A percentile compares a stretch with the other conserved stretches of the same genome.
phyloP scores from a whole-genome alignment of 2,329 filamentous ascomycete genomes.

The Chaetomiaceae sp. region DNA sequence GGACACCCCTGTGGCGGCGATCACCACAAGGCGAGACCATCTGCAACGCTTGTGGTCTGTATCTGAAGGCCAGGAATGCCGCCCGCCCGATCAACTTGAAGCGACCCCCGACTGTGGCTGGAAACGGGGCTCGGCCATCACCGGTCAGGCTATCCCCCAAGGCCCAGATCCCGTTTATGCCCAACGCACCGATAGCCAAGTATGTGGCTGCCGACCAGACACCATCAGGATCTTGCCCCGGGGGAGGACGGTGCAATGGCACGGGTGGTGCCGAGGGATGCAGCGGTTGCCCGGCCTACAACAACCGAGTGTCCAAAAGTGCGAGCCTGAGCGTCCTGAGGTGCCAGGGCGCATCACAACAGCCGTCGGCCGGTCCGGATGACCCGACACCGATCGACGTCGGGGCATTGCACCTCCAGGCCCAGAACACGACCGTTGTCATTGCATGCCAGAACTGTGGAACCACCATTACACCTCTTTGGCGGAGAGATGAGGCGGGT shows the following conservation, averaged over 20 bases:
- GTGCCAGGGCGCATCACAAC: slow-evolving; percentile 33
- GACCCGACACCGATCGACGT: slow-evolving; percentile 46
- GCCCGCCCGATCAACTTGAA: slow-evolving; percentile 87
- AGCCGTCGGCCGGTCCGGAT: slow-evolving; percentile 29
- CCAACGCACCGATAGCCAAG: slow-evolving; percentile 52
- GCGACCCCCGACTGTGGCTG: slow-evolving; percentile 57
- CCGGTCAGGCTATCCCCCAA: slow-evolving; percentile 38
- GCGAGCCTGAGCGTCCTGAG: slow-evolving; percentile 63
- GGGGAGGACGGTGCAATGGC: slow-evolving; percentile 91
- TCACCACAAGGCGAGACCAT: slow-evolving; percentile 92
- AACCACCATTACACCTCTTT: slow-evolving; percentile 93
- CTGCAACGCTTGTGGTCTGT: slow-evolving; percentile 95
- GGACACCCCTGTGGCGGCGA: slow-evolving; percentile 89
- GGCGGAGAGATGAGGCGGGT: slow-evolving; percentile 88
- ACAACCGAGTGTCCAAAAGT: slow-evolving; percentile 90
- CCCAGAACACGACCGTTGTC: slow-evolving; percentile 57
- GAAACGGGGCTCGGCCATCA: slow-evolving; percentile 41
- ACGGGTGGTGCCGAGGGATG: slow-evolving; percentile 94
- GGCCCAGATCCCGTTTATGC: slow-evolving; percentile 36
- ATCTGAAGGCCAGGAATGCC: slow-evolving; percentile 88
- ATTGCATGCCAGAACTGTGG: slow-evolving; percentile 96
- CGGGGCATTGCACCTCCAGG: slow-evolving; percentile 42
- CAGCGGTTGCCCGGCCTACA: slow-evolving; percentile 93
- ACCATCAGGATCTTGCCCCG: slow-evolving; percentile 83
- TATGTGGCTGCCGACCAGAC: slow-evolving; percentile 75